Percentiles rank a stretch among this genome's conserved stretches.
Evolutionary conservation across 2,329 filamentous ascomycete species (phyloP).

Genomic region (Ceratocystis diversiconidia): DNA sequence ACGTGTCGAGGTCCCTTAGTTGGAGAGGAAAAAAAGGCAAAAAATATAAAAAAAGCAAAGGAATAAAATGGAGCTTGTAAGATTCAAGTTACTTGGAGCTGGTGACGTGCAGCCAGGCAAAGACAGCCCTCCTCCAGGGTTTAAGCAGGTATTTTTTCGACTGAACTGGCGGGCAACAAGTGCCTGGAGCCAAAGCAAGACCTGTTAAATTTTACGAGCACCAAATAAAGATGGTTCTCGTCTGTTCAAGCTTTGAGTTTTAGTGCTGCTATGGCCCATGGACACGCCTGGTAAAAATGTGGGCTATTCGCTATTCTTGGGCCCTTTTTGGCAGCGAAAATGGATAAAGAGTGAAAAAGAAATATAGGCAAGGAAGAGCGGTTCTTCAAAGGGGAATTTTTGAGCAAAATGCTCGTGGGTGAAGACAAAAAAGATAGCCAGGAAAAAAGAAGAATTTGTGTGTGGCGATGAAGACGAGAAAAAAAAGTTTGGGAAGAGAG

Average conservation of each 20-base stretch:
- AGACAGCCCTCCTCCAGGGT: not conserved
- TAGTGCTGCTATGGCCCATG: conserved; percentile 2
- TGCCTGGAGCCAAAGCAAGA: not conserved
- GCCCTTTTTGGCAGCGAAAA: not conserved
- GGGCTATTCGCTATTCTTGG: conserved; percentile 1
- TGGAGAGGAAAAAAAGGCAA: not conserved
- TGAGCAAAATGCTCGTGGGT: not conserved
- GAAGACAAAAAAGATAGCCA: not conserved
- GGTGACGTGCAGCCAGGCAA: no score
- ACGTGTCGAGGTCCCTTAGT: not conserved
- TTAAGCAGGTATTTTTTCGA: not conserved
- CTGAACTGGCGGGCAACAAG: not conserved
- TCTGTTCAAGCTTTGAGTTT: not conserved
- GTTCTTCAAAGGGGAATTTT: not conserved
- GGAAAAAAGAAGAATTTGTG: not conserved
- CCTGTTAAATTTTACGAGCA: not conserved
- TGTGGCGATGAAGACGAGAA: not conserved
- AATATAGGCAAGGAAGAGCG: not conserved
- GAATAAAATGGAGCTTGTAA: not conserved
- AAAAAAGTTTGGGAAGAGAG: not conserved
- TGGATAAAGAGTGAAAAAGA: not conserved
- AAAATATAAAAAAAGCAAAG: not conserved
- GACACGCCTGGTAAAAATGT: not conserved
- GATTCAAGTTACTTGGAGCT: not conserved
- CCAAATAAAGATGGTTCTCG: not conserved